Percentiles rank a stretch among this genome's conserved stretches.
These are phyloP conservation scores for Geranium incanum DNA, from an alignment of 441 rosid genomes.

Conservation along the genomic window DNA sequence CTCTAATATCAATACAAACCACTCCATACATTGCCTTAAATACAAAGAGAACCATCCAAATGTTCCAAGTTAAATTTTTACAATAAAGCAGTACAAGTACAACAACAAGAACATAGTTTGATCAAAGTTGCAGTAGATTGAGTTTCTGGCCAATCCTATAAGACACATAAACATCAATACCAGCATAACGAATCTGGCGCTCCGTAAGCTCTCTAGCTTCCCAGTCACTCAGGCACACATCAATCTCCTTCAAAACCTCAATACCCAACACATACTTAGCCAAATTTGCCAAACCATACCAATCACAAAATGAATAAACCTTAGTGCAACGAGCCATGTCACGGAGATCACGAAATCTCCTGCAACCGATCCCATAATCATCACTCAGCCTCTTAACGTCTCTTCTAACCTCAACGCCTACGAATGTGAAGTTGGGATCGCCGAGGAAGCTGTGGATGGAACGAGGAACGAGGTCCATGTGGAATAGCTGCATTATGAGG, in stretches of 20 bases:
- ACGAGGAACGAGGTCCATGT: slow-evolving; percentile 22
- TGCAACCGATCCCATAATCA: slow-evolving; percentile 24
- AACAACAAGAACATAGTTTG: no score
- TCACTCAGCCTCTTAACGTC: slow-evolving; percentile 21
- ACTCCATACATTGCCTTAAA: no score
- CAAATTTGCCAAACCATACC: slow-evolving; percentile 24
- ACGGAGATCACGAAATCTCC: slow-evolving; percentile 16
- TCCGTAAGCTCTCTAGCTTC: slow-evolving; percentile 22
- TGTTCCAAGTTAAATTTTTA: no score
- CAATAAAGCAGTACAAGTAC: no score
- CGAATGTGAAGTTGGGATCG: slow-evolving; percentile 17
- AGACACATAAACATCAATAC: slow-evolving; percentile 35
- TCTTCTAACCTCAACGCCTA: slow-evolving; percentile 25
- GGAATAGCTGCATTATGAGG: slow-evolving; percentile 26
- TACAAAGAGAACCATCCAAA: no score
- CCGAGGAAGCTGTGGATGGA: slow-evolving; percentile 17
- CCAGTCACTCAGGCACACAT: slow-evolving; percentile 26
- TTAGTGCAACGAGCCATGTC: slow-evolving; percentile 18
- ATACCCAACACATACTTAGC: slow-evolving; percentile 14
- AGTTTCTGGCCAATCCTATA: slow-evolving; percentile 21
- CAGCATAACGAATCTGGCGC: slow-evolving; percentile 26
- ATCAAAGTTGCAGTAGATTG: neutral
- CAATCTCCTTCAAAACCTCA: slow-evolving; percentile 20
- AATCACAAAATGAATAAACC: slow-evolving; percentile 5
- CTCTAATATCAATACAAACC: no score